Conservation (phyloP, 176 grass and related monocot species). For the Dendrocalamus sinicus region DNA sequence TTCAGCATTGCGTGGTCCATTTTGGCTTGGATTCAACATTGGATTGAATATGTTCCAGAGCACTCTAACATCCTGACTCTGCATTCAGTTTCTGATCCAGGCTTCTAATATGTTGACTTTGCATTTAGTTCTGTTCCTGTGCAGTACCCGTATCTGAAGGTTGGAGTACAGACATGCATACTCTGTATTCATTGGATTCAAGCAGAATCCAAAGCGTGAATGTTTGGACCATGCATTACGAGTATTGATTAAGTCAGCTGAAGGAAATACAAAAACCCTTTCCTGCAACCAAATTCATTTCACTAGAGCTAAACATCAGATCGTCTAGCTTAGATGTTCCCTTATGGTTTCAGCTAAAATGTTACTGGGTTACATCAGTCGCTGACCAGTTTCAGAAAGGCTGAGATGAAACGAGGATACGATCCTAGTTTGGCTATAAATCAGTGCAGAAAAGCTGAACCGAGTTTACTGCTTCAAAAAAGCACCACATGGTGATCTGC, state of each 20-base stretch:
- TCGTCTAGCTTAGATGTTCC: too few species aligned
- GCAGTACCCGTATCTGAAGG: constrained; percentile 11
- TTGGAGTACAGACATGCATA: constrained; percentile 1
- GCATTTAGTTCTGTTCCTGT: constrained; percentile 38
- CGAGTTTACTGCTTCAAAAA: constrained; percentile 24
- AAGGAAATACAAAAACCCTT: neutral
- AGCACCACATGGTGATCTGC: neutral
- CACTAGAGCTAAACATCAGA: neutral
- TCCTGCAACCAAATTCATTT: neutral
- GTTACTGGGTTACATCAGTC: neutral
- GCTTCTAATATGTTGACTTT: constrained; percentile 29
- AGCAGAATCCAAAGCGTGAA: constrained; percentile 7
- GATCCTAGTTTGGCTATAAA: neutral
- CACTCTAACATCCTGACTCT: constrained; percentile 15
- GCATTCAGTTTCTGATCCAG: constrained; percentile 10
- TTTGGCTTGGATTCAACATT: constrained; percentile 17
- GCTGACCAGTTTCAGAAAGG: neutral
- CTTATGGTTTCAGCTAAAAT: neutral
- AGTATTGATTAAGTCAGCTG: neutral
- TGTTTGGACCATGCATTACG: constrained; percentile 6
- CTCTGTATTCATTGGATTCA: neutral
- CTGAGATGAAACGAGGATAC: neutral
- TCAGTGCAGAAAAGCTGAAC: neutral
- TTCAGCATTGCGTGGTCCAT: constrained; percentile 31
- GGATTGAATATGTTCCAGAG: constrained; percentile 36